Percentiles rank a stretch among this genome's conserved stretches.
These are phyloP conservation scores for Fusarium nanum DNA, from an alignment of 2,329 filamentous ascomycete species.

Conservation along the genomic window DNA sequence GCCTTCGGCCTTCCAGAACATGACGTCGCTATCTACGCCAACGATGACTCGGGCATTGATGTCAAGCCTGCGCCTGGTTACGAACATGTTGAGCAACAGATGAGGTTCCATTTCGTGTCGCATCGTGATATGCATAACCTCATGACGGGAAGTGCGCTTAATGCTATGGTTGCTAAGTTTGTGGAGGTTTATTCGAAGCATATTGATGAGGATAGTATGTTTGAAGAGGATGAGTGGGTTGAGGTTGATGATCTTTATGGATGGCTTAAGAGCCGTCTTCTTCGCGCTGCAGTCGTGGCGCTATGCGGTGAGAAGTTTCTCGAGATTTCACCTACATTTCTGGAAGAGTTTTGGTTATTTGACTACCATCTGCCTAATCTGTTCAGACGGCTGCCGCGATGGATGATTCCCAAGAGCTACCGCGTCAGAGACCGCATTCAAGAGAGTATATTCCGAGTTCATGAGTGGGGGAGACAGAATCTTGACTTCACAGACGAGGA, in stretches of 20 bases:
- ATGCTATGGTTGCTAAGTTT: conserved; percentile 19
- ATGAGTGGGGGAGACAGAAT: conserved; percentile 9
- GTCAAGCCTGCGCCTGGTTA: conserved; percentile 24
- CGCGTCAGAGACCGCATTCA: conserved; percentile 24
- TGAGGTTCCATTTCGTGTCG: conserved; percentile 26
- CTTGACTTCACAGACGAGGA: conserved; percentile 19
- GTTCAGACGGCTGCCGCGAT: conserved; percentile 34
- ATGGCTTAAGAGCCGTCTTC: conserved; percentile 19
- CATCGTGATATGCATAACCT: conserved; percentile 25
- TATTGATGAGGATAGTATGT: conserved; percentile 11
- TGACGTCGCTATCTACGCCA: conserved; percentile 17
- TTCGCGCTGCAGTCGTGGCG: conserved; percentile 15
- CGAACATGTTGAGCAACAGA: conserved; percentile 19
- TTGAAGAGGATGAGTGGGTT: conserved; percentile 9
- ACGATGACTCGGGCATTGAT: conserved; percentile 22
- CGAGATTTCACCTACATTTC: conserved; percentile 20
- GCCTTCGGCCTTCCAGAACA: conserved; percentile 27
- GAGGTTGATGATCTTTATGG: conserved; percentile 33
- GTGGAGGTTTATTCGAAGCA: conserved; percentile 11
- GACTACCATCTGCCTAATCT: conserved; percentile 33
- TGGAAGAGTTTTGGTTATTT: conserved; percentile 38
- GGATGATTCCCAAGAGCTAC: conserved; percentile 34
- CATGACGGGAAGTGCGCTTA: conserved; percentile 13
- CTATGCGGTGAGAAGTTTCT: conserved; percentile 34
- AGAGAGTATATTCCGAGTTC: conserved; percentile 24